Evolutionary conservation across 805 yeast genomes (phyloP).

Genomic region (Nematodospora valgi): DNA sequence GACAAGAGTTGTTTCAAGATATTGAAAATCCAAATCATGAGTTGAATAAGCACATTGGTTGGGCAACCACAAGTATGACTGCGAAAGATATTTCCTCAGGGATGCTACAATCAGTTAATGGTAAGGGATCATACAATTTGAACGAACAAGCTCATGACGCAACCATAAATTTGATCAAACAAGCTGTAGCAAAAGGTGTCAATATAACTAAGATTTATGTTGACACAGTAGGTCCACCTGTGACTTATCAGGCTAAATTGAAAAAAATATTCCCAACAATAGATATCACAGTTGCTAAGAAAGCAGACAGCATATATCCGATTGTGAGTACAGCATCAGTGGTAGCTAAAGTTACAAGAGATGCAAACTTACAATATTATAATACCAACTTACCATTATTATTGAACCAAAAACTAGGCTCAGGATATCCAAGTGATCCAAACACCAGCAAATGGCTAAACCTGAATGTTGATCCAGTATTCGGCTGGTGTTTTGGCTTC

Average conservation of each 20-base stretch:
- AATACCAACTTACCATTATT: slow-evolving; percentile 25
- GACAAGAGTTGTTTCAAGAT: slow-evolving; percentile 57
- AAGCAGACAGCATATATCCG: slow-evolving; percentile 91
- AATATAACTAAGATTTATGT: slow-evolving; percentile 72
- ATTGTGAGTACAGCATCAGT: slow-evolving; percentile 93
- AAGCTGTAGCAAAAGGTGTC: slow-evolving; percentile 59
- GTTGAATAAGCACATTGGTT: slow-evolving; percentile 64
- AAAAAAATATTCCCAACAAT: slow-evolving; percentile 64
- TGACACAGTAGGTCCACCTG: slow-evolving; percentile 98
- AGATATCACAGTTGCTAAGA: slow-evolving; percentile 80
- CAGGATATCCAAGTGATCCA: slow-evolving; percentile 95
- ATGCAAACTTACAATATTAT: slow-evolving; percentile 47
- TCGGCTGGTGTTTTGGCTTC: slow-evolving; percentile 79
- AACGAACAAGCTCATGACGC: slow-evolving; percentile 97
- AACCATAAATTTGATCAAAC: slow-evolving; percentile 74
- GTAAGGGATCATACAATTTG: slow-evolving; percentile 62
- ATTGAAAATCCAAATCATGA: slow-evolving; percentile 49
- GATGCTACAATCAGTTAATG: slow-evolving; percentile 59
- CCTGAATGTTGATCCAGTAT: slow-evolving; percentile 58
- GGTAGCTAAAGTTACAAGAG: slow-evolving; percentile 95
- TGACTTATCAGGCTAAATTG: slow-evolving; percentile 73
- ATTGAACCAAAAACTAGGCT: slow-evolving; percentile 54
- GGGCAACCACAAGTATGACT: slow-evolving; percentile 82
- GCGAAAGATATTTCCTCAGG: slow-evolving; percentile 85
- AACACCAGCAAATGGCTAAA: slow-evolving; percentile 77